phyloP scores from a whole-genome alignment of 2,329 filamentous ascomycete species.

The Trichoderma lentiforme region DNA sequence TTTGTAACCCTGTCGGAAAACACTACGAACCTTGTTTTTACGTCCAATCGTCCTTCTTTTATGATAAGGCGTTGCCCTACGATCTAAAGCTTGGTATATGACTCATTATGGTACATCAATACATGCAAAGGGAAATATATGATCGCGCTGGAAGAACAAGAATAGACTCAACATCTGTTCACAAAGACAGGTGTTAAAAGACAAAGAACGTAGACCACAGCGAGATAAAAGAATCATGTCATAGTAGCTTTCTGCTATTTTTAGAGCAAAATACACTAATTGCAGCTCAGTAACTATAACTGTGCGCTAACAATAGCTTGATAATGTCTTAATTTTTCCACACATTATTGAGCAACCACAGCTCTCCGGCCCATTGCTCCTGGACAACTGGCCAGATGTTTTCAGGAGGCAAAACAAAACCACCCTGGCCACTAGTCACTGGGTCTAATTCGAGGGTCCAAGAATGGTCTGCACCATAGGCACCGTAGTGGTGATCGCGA shows the following conservation, averaged over 20 bases:
- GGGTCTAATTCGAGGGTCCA: slow-evolving; percentile 11
- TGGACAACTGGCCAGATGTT: slow-evolving; percentile 4
- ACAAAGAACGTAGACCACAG: background rate
- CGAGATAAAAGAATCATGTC: background rate
- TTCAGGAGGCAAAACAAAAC: slow-evolving; percentile 2
- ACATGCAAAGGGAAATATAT: background rate
- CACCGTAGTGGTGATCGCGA: slow-evolving; percentile 8
- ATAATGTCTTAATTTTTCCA: background rate
- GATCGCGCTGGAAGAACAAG: too few relatives aligned
- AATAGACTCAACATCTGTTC: too few relatives aligned
- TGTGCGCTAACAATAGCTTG: background rate
- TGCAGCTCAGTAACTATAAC: background rate
- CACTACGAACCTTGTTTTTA: background rate
- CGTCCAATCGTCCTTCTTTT: background rate
- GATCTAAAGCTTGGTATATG: background rate
- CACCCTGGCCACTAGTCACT: background rate
- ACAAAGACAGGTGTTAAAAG: background rate
- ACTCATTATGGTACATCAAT: background rate
- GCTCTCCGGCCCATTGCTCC: slow-evolving; percentile 1
- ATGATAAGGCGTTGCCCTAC: background rate
- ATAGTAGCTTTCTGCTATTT: background rate
- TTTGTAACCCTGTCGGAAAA: background rate
- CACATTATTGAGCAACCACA: slow-evolving; percentile 4
- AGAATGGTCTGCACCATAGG: background rate
- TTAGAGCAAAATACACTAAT: background rate